phyloP scores from a whole-genome alignment of 495 filamentous ascomycete genomes.

The Talaromyces stipitatus region DNA sequence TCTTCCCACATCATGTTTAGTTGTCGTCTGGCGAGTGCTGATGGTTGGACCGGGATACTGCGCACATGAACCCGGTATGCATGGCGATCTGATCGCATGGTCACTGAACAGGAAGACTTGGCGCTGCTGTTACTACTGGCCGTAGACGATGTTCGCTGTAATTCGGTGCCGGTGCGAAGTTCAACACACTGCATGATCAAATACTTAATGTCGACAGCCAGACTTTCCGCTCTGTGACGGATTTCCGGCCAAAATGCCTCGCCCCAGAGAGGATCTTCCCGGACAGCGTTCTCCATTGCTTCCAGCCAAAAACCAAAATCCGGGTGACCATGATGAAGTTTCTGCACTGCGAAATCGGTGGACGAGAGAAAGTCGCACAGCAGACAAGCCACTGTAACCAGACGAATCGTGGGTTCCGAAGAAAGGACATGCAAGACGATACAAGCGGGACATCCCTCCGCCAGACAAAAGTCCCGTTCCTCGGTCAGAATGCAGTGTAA shows the following conservation, averaged over 20 bases:
- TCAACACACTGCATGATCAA: slow-evolving; percentile 47
- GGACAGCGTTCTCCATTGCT: slow-evolving; percentile 44
- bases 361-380: slow-evolving; percentile 35
- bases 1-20: slow-evolving; percentile 19
- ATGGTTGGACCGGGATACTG: slow-evolving; percentile 12
- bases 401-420: slow-evolving; percentile 52
- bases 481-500: slow-evolving; percentile 51
- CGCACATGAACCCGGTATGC: slow-evolving; percentile 10
- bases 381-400: slow-evolving; percentile 47
- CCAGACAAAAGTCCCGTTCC: slow-evolving; percentile 52
- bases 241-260: slow-evolving; percentile 48
- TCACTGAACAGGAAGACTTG: slow-evolving; percentile 13
- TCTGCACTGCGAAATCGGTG: slow-evolving; percentile 13
- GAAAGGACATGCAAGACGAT: slow-evolving; percentile 45
- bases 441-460: slow-evolving; percentile 50
- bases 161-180: slow-evolving; percentile 24
- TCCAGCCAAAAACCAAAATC: slow-evolving; percentile 48
- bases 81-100: slow-evolving; percentile 12
- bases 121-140: background rate
- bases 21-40: slow-evolving; percentile 14
- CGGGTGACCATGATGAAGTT: slow-evolving; percentile 9
- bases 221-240: slow-evolving; percentile 40
- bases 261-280: slow-evolving; percentile 51
- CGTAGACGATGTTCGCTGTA: slow-evolving; percentile 15
- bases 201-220: slow-evolving; percentile 45